Evolutionary conservation across 345 rosid species (phyloP), one percentile per base, ranked within the genome.

Genomic region (Camelina hispida): DNA sequence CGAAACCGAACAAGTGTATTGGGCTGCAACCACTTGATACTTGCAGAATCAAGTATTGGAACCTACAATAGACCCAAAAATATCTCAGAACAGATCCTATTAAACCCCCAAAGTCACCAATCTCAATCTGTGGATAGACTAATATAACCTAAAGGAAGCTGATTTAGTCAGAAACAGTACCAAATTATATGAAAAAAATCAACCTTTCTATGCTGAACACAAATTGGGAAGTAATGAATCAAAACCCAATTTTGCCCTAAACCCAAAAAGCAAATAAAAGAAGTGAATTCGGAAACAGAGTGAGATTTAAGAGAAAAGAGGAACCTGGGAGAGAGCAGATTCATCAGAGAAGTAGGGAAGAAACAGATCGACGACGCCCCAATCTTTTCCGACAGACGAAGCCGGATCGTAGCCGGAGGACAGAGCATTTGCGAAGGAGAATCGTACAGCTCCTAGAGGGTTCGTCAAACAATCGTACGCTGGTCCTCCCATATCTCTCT

Each of bases 361-460:
- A 87, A 94, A 91, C 80, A 90, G 87, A 54, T 90, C 96, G 52
- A 77, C 65, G 62, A 87, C 88, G 15, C 96, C 96, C 98, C 97
- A 91, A n/a, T 94, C 98, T 75, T 85, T 87, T 79, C 96, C 93
- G 34, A 75, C 69, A n/a, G 87, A 83, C n/a, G 92, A 70, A 5
- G 89, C 73, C 58, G 99, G 91, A 43, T 88, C 83, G 25, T 82
- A 72, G 22, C 86, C 97, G 0, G 87, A 84, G 3, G 84, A 87
- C 1, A 90, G 64, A 22, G 93, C 87, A 82, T 86, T 89, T 58
- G 74, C 96, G 79, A 95, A 95, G 4, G 91, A 83, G 60, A 81
- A 83, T 65, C 97, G 87, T 56, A 95, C 92, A 73, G 93, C 97
- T 76, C 96, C 99, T 20, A 92, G 81, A 4, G 99, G 99, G 74